These are phyloP conservation scores for Solanum pimpinellifolium DNA, from an alignment of 257 asterid genomes.

Conservation along the genomic window DNA sequence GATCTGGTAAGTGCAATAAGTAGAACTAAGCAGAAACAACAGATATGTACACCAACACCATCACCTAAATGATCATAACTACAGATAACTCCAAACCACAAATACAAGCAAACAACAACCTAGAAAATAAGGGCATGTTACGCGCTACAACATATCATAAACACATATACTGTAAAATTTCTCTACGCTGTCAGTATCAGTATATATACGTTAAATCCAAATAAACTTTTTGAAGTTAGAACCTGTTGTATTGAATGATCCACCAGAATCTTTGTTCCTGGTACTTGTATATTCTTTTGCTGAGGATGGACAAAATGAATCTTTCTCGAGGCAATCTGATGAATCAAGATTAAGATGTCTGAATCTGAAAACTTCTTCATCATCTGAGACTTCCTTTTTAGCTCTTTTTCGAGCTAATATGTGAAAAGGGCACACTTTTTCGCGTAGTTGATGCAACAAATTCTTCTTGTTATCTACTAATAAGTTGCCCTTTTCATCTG, in stretches of 20 bases:
- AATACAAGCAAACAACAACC: neutral
- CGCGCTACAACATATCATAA: neutral
- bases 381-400: neutral
- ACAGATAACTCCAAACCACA: neutral
- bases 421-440: constrained; percentile 45
- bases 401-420: constrained; percentile 25
- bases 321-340: neutral
- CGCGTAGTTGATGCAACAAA: constrained; percentile 48
- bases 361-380: constrained; percentile 1
- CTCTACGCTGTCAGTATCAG: too few relatives aligned
- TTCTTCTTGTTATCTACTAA: constrained; percentile 29
- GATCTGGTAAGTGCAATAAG: neutral
- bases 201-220: neutral
- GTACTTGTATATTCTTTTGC: neutral
- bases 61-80: neutral
- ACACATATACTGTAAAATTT: neutral
- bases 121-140: neutral
- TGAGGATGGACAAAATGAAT: neutral
- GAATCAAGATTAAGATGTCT: neutral
- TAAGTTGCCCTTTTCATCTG: constrained; percentile 24
- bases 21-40: neutral
- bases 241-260: constrained; percentile 25
- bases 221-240: neutral
- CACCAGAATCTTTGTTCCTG: neutral
- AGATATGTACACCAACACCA: neutral